Evolutionary conservation across 805 yeast species (phyloP).

Genomic region (Metschnikowia anglica): DNA sequence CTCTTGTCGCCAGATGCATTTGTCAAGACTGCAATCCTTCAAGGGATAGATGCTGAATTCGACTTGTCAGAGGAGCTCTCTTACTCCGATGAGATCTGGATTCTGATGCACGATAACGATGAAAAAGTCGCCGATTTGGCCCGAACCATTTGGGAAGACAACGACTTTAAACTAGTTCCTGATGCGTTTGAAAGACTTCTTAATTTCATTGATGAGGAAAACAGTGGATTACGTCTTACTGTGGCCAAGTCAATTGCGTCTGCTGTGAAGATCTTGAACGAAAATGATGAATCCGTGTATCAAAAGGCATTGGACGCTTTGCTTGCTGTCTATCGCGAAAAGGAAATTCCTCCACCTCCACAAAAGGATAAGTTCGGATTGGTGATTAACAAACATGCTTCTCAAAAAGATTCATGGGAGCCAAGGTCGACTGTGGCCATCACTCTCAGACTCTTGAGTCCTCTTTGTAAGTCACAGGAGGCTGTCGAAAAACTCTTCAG

Average conservation of each 20-base stretch:
- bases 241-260: slow-evolving; percentile 68
- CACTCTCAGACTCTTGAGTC: slow-evolving; percentile 56
- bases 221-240: slow-evolving; percentile 70
- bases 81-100: slow-evolving; percentile 71
- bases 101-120: slow-evolving; percentile 74
- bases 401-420: slow-evolving; percentile 79
- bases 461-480: slow-evolving; percentile 36
- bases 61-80: slow-evolving; percentile 49
- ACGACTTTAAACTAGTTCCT: slow-evolving; percentile 48
- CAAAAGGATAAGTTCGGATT: slow-evolving; percentile 78
- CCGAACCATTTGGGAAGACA: slow-evolving; percentile 82
- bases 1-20: slow-evolving; percentile 61
- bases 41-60: slow-evolving; percentile 82
- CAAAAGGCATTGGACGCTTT: slow-evolving; percentile 43
- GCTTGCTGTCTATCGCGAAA: slow-evolving; percentile 54
- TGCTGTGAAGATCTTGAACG: slow-evolving; percentile 42
- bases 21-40: slow-evolving; percentile 78
- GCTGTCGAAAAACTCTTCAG: slow-evolving; percentile 55
- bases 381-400: slow-evolving; percentile 57
- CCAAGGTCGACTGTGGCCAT: slow-evolving; percentile 79
- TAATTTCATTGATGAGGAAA: slow-evolving; percentile 49
- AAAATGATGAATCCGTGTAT: slow-evolving; percentile 24
- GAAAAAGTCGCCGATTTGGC: slow-evolving; percentile 64
- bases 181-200: slow-evolving; percentile 50
- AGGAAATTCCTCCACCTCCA: slow-evolving; percentile 74